Evolutionary conservation across 805 yeast genomes (phyloP).

Genomic region (Wickerhamomyces xylosicus): DNA sequence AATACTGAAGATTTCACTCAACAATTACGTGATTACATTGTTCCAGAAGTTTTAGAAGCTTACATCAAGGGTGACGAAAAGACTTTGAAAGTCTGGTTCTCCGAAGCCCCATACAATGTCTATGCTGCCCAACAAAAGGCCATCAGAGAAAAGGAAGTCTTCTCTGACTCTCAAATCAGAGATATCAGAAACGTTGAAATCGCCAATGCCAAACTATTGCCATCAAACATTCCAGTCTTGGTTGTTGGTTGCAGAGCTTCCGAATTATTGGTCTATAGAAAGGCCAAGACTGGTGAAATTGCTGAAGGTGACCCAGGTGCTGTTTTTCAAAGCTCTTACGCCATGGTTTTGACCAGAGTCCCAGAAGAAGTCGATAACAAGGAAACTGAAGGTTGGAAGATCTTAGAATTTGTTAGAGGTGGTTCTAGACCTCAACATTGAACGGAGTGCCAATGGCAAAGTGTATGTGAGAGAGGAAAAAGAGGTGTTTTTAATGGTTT

Average conservation of each 20-base stretch:
- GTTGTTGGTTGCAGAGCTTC: slow-evolving; percentile 95
- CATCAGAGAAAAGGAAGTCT: slow-evolving; percentile 80
- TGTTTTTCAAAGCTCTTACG: slow-evolving; percentile 87
- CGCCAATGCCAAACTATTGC: slow-evolving; percentile 77
- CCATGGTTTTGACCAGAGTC: slow-evolving; percentile 87
- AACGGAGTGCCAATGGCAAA: too few species aligned
- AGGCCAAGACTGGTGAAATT: slow-evolving; percentile 83
- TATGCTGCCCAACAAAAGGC: slow-evolving; percentile 91
- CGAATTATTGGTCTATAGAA: slow-evolving; percentile 84
- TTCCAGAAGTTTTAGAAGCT: slow-evolving; percentile 94
- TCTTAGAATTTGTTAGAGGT: slow-evolving; percentile 89
- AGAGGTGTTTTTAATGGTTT: too few species aligned
- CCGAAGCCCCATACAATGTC: slow-evolving; percentile 94
- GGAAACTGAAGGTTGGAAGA: slow-evolving; percentile 96
- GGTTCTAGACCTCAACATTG: slow-evolving; percentile 67
- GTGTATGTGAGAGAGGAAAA: too few species aligned
- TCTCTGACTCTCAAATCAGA: slow-evolving; percentile 82
- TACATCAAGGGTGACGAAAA: slow-evolving; percentile 84
- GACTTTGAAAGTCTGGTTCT: slow-evolving; percentile 80
- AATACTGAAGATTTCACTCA: slow-evolving; percentile 66
- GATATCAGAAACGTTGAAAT: slow-evolving; percentile 95
- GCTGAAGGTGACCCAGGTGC: slow-evolving; percentile 96
- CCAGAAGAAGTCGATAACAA: slow-evolving; percentile 86
- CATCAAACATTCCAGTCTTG: slow-evolving; percentile 84
- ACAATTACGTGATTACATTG: slow-evolving; percentile 81